These are phyloP conservation scores for Penicillium crustosum DNA, from an alignment of 2,329 filamentous ascomycete genomes.

Conservation along the genomic window DNA sequence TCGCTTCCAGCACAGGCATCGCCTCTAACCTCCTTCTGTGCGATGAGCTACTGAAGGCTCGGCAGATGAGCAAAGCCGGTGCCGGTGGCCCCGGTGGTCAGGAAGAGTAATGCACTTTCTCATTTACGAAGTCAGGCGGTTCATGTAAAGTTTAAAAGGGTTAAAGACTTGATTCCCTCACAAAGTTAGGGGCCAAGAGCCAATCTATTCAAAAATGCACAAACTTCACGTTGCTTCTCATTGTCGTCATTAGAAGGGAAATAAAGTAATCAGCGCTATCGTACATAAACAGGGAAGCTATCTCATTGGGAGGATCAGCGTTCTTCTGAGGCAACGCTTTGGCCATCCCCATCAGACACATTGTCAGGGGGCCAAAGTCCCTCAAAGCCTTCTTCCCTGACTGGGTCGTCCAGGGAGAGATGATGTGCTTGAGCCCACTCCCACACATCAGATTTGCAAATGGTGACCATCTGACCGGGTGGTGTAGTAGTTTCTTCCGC, in stretches of 20 bases:
- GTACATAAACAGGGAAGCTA: conserved; percentile 7
- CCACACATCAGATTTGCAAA: conserved; percentile 60
- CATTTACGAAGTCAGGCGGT: conserved; percentile 21
- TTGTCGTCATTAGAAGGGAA: conserved; percentile 8
- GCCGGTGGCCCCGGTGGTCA: conserved; percentile 45
- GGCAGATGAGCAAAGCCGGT: conserved; percentile 72
- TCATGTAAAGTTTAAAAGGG: conserved; percentile 29
- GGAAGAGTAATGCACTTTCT: conserved; percentile 39
- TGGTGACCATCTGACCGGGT: conserved; percentile 41
- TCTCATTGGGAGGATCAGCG: conserved; percentile 4
- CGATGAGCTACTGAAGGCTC: conserved; percentile 94
- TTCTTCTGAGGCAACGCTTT: conserved; percentile 21
- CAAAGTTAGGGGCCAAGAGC: conserved; percentile 6
- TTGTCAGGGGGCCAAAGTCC: conserved; percentile 60
- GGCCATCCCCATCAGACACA: conserved; percentile 29
- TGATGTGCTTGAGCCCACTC: conserved; percentile 65
- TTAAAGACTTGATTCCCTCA: conserved; percentile 16
- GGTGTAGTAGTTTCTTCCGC: conserved; percentile 24
- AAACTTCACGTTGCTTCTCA: conserved; percentile 13
- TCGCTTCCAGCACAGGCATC: conserved; percentile 92
- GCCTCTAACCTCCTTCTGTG: conserved; percentile 93
- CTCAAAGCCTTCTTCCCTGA: conserved; percentile 73
- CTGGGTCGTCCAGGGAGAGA: conserved; percentile 64
- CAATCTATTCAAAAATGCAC: conserved; percentile 20
- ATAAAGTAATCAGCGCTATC: conserved; percentile 7